Percentiles rank a stretch among this genome's conserved stretches.
Evolutionary conservation across 345 rosid genomes (phyloP).

Genomic region (Linum usitatissimum): DNA sequence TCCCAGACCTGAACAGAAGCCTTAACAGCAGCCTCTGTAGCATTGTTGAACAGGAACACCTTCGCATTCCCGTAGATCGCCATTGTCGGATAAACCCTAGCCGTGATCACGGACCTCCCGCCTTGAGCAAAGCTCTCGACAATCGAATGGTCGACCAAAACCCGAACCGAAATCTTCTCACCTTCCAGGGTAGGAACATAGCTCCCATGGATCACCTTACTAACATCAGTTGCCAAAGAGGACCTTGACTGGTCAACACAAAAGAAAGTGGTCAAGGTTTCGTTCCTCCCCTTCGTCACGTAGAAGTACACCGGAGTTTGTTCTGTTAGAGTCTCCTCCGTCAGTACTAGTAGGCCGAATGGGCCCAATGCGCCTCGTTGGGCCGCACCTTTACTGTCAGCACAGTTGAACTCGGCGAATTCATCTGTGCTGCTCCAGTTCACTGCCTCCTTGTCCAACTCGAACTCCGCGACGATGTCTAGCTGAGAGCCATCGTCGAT

Average conservation of each 20-base stretch:
- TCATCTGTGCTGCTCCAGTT: constrained; percentile 27
- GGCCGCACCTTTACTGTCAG: constrained; percentile 37
- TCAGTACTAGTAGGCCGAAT: constrained; percentile 73
- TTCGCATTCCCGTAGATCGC: constrained; percentile 63
- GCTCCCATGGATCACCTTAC: constrained; percentile 43
- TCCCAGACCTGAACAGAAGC: constrained; percentile 57
- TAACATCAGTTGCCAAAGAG: constrained; percentile 52
- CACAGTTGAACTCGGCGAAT: constrained; percentile 49
- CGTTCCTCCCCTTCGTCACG: constrained; percentile 42
- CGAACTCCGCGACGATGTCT: constrained; percentile 50
- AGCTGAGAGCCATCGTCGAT: constrained; percentile 59
- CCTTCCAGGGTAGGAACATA: constrained; percentile 55
- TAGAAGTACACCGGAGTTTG: constrained; percentile 85
- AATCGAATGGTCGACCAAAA: constrained; percentile 78
- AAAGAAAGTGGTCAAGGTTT: constrained; percentile 52
- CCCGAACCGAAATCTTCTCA: constrained; percentile 56
- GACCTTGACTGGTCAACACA: constrained; percentile 76
- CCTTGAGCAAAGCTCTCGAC: constrained; percentile 76
- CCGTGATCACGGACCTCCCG: constrained; percentile 55
- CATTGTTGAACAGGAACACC: constrained; percentile 74
- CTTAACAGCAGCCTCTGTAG: constrained; percentile 30
- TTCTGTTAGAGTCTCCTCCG: constrained; percentile 46
- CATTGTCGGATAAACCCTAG: constrained; percentile 63
- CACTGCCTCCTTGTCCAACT: constrained; percentile 41
- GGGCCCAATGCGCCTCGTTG: constrained; percentile 76